These are phyloP conservation scores for Penicillium expansum DNA, from an alignment of 2,329 filamentous ascomycete species.

Conservation along the genomic window DNA sequence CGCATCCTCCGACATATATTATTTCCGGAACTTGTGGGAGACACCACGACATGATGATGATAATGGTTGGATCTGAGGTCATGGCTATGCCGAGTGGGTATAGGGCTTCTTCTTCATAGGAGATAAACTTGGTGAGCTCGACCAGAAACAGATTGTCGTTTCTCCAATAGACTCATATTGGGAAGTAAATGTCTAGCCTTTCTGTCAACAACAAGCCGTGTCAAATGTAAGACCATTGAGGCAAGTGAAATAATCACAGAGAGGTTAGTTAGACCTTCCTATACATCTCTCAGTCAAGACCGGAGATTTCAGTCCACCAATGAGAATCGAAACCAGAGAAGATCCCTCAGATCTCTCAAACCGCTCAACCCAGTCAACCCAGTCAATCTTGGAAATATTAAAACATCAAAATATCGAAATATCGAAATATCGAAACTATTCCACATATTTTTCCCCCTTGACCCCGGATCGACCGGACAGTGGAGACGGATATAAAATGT, in stretches of 20 bases:
- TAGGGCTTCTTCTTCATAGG: neutral
- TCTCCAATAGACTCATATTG: neutral
- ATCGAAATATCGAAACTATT: neutral
- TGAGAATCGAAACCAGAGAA: neutral
- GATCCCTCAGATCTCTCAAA: neutral
- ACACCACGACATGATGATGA: slow-evolving; percentile 27
- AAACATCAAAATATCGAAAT: neutral
- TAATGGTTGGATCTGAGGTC: slow-evolving; percentile 20
- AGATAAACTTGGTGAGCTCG: neutral
- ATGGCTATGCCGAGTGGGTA: slow-evolving; percentile 15
- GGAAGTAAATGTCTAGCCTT: neutral
- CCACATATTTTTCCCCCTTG: neutral
- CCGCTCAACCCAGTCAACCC: neutral
- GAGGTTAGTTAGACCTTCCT: neutral
- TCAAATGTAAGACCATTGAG: neutral
- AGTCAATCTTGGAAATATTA: neutral
- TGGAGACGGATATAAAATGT: slow-evolving; percentile 16
- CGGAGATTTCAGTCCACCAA: slow-evolving; percentile 24
- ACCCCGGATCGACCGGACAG: slow-evolving; percentile 28
- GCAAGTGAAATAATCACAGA: neutral
- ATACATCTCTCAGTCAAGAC: neutral
- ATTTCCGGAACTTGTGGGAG: slow-evolving; percentile 10
- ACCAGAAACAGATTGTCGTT: neutral
- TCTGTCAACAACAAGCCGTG: neutral
- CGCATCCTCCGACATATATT: slow-evolving; percentile 13